Base-by-base conservation (phyloP, 2,329 filamentous ascomycete genomes). In the Scopulariopsis brevicaulis region DNA sequence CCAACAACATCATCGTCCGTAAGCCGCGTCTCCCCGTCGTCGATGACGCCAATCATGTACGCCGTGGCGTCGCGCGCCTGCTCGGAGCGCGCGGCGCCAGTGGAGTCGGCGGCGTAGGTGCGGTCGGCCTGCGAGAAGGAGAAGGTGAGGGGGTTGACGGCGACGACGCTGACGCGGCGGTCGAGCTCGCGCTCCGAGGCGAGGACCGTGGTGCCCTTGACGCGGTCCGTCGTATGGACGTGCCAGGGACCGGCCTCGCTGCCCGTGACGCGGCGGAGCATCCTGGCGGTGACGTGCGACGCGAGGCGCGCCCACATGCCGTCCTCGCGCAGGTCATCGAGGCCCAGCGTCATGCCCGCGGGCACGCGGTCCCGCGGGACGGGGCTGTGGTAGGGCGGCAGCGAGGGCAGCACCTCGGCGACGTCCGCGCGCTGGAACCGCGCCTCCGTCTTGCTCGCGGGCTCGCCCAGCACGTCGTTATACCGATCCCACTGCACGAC, bases 401-500 rank as follows among this genome's bases (percentile, higher is more conserved):
- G 72, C 56, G 69, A 68, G 1, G 67, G 63, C 60, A 73, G 72
- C 18, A 74, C 69, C 3, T 68, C 62, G 51, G 68, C 66, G 3
- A 80, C 64, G 28, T 67, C 71, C 54, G 74, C 69, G 54, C 69
- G 70, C 59, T 78, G 75, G 28, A 76, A 73, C 18, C 71, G 72
- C 18, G 72, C 70, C 63, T 81, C 78, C n/a, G 70, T 65, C 11
- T 62, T 64, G 55, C 55, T 67, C 4, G 73, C 68, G 28, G 79
- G 73, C n/a, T 80, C 75, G 35, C 70, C 70, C 1, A 85, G 69
- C 3, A 77, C 70, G 63, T 85, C 82, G 63, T 79, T 77, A 64
- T 77, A 79, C 32, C 65, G 70, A 64, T 85, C 77, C 83, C 81
- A 84, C 63, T 77, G 74, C 64, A 79, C 73, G 32, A 80, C 72